Percentiles rank a stretch among this genome's conserved stretches.
Conservation (phyloP, 345 rosid genomes). For the Gossypium thurberi region DNA sequence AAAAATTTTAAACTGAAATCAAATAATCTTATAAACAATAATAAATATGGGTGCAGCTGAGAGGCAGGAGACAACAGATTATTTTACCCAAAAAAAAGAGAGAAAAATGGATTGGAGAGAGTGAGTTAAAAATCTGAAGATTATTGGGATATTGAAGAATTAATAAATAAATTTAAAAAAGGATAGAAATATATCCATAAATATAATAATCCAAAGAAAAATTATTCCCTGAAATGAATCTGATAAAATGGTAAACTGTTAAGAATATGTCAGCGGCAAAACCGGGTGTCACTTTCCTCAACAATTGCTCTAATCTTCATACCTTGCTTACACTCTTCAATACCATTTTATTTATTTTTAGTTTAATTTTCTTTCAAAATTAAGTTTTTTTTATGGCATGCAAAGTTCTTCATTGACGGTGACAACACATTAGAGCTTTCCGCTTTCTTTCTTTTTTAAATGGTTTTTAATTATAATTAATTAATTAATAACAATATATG, state of each 20-base stretch:
- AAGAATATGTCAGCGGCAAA: conserved; percentile 16
- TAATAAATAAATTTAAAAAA: too few relatives aligned
- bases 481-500: neutral
- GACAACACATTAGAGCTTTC: neutral
- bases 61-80: too few relatives aligned
- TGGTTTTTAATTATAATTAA: neutral
- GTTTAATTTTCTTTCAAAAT: neutral
- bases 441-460: neutral
- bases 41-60: too few relatives aligned
- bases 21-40: too few relatives aligned
- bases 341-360: neutral
- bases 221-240: neutral
- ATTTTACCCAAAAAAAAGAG: too few relatives aligned
- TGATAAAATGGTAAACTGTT: neutral
- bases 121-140: too few relatives aligned
- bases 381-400: neutral
- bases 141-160: too few relatives aligned
- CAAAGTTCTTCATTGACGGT: neutral
- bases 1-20: too few relatives aligned
- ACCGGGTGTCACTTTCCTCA: conserved; percentile 15
- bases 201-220: neutral
- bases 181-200: neutral
- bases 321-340: neutral
- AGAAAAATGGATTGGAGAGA: too few relatives aligned
- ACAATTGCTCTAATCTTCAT: neutral